Base-by-base conservation (phyloP, 2,329 filamentous ascomycete species). In the Cladophialophora bantiana region DNA sequence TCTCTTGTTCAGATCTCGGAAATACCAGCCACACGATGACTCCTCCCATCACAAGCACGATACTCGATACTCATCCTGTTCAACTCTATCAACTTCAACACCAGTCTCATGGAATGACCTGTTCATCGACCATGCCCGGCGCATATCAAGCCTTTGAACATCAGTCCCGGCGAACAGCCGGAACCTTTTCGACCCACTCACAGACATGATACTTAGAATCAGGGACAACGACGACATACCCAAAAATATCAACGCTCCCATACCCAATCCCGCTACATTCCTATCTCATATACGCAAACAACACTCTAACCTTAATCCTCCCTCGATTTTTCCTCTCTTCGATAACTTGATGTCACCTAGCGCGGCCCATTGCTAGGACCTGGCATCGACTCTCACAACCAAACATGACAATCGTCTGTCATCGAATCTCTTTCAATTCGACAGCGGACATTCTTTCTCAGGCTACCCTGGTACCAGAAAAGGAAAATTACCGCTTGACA, bases 21-120 rank as follows among this genome's bases (percentile, higher is more conserved):
- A 35, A 53, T 34, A 55, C 38, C 59, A 66, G 32, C 38, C 48
- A 48, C 53, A 62, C 53, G 53, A 66, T 53, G 38, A 65, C 54
- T 20, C 48, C n/a, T 34, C 55, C 18, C 9, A 40, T 53, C 35
- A 31, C 26, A 40, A n/a, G 32, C 34, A 59, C 48, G 45, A 64
- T 32, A 50, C 12, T 50, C 45, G 32, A 26, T 50, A 13, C 40
- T 36, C 56, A 42, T 12, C 32, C 52, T 40, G 15, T 48, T 56
- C 50, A 56, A 48, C 10, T 42, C 40, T 59, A 59, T 45, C 57
- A 18, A 50, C 40, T 59, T 50, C 57, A n/a, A 59, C 40, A 40
- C 31, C 57, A 59, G 57, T 45, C 57, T 50, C 38, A 59, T 15
- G 13, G 52, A 55, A 55, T 7, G 34, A 34, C 20, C 57, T 59